These are phyloP conservation scores for Candida labiduridarum DNA, from an alignment of 1,139 yeast genomes.

Conservation along the genomic window DNA sequence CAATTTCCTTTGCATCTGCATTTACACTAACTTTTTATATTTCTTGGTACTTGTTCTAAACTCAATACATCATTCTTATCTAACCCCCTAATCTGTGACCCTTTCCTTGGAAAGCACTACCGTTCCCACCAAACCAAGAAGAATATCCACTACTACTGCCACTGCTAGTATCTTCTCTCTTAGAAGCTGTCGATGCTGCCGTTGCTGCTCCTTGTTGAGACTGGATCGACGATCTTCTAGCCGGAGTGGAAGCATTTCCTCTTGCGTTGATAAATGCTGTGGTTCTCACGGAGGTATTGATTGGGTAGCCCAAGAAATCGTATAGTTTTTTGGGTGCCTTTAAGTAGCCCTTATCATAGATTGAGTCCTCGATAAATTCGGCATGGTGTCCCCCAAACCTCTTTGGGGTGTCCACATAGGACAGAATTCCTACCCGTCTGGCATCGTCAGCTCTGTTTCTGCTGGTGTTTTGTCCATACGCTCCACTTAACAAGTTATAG, in stretches of 20 bases:
- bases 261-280: constrained; percentile 29
- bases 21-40: too few species aligned
- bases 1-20: not conserved
- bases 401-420: constrained; percentile 9
- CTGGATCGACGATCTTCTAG: not conserved
- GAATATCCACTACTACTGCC: constrained; percentile 14
- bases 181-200: not conserved
- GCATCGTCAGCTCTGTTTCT: constrained; percentile 20
- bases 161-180: not conserved
- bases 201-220: not conserved
- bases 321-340: constrained; percentile 46
- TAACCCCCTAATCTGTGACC: constrained; percentile 39
- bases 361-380: constrained; percentile 35
- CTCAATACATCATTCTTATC: not conserved
- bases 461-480: constrained; percentile 10
- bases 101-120: constrained; percentile 30
- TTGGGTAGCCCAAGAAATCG: constrained; percentile 33
- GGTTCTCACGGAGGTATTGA: constrained; percentile 26
- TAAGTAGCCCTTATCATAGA: constrained; percentile 47
- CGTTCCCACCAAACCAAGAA: constrained; percentile 22
- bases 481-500: constrained; percentile 46
- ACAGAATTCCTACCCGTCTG: constrained; percentile 35
- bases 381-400: constrained; percentile 8
- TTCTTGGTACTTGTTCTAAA: too few species aligned
- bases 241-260: not conserved